Base-by-base conservation (phyloP, 2,329 filamentous ascomycete genomes). In the Venturia nashicola region DNA sequence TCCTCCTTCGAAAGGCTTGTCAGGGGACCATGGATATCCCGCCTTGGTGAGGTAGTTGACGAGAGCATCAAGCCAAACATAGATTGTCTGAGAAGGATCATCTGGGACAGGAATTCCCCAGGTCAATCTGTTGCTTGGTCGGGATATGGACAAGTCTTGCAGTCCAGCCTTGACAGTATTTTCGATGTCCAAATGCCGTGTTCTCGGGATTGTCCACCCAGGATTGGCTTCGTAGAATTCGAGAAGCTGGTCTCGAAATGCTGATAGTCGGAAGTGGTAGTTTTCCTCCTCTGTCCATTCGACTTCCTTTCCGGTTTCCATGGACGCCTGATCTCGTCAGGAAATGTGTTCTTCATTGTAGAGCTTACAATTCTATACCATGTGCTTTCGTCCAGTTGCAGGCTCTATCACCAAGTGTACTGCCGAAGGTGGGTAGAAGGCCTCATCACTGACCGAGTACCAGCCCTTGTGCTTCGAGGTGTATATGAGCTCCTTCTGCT, bases 401-500 rank as follows among this genome's bases (percentile, higher is more conserved):
- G 91, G 89, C 68, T 92, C 88, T 44, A 94, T 77, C 61, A 86
- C 83, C 54, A 87, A 82, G 70, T 91, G 85, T 34, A 97, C 85
- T 70, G 86, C 79, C 7, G 85, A 84, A 62, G 87, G 83, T 0
- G 93, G 91, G 72, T 97, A 97, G 76, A 96, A 99, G 46, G 93
- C 93, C 80, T 99, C 94, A 74, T 99, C 94, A 73, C 90, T 91
- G 63, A 99, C 88, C 64, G 89, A 94, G 74, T 99, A 99, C 94
- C 94, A 99, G 1, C 94, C 94, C 72, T 91, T 85, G 70, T 97
- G 94, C 69, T 88, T 90, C 12, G 86, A 85, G 70, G 89, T 86
- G 76, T 97, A 97, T 63, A 97, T 87, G 66, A 88, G 86, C 9
- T 88, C 88, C 59, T 83, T 80, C 63, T 91, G 85, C 70, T 87